Base-by-base conservation (phyloP, 805 yeast species). In the Torulaspora maleeae region DNA sequence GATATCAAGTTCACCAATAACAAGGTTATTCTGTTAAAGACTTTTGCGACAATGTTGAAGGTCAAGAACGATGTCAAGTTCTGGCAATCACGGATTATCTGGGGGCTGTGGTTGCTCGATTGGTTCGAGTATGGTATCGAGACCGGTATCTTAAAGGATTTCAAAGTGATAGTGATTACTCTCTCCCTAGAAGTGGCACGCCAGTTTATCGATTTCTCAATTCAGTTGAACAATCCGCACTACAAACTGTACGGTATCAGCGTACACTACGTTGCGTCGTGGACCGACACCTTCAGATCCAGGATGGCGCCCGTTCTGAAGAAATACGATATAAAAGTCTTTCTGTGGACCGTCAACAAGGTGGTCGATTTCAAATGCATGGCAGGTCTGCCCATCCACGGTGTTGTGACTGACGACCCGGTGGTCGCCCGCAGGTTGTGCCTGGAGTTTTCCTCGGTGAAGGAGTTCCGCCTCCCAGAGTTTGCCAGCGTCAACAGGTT, bases 161-260 rank as follows among this genome's bases (percentile, higher is more conserved):
- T 67, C 47, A 52, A 60, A 16, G 57, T 68, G 16, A 60, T 70
- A 19, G 70, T 64, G 40, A 70, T 69, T 20, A 53, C 69, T 3
- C 51, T 68, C 28, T 63, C 70, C 1, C 55, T 70, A 20, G 59
- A 62, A 4, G 52, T 63, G 27, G 68, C 73, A 8, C 47, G 53
- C 13, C 45, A 48, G 4, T 66, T 69, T 16, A 53, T 70, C 15
- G 48, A 61, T 38, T 75, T 74, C 36, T 68, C 75, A 22, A 51
- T 63, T 35, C 51, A 66, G 36, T 51, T 71, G 32, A 66, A 71
- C 7, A 54, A 66, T 39, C 52, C 59, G 15, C 77, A 77, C 54
- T 71, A 70, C 54, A 79, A 77, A 61, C 70, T 81, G 43, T 69
- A 72, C 24, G 85, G 82, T 27, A 75, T 82, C 34, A 82, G 88